Conservation (phyloP, 805 yeast genomes). For the Saccharomycopsis synnaedendra region DNA sequence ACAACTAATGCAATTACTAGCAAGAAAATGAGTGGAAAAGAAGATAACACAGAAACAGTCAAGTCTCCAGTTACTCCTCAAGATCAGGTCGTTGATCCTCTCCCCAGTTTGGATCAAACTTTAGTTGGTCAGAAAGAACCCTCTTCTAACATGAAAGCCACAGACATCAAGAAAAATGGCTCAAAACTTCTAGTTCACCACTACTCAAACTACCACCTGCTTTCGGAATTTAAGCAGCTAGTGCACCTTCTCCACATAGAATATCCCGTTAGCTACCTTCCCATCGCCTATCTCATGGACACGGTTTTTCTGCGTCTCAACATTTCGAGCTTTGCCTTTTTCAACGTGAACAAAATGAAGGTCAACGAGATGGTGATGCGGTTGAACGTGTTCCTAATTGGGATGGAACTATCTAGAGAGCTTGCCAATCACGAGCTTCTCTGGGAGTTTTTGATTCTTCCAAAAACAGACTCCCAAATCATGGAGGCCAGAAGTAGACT, state of each 20-base stretch:
- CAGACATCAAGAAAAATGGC: background rate
- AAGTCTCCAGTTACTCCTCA: background rate
- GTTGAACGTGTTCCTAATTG: slow-evolving; percentile 37
- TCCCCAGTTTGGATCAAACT: background rate
- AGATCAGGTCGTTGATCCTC: background rate
- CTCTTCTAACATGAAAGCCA: background rate
- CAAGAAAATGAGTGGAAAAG: background rate
- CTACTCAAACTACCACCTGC: slow-evolving; percentile 20
- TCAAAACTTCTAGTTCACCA: slow-evolving; percentile 1
- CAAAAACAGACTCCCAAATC: slow-evolving; percentile 2
- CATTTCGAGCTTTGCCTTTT: slow-evolving; percentile 22
- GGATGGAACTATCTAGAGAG: slow-evolving; percentile 25
- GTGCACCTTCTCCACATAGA: slow-evolving; percentile 27
- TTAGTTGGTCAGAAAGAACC: too few species aligned
- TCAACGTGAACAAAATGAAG: slow-evolving; percentile 31
- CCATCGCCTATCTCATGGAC: slow-evolving; percentile 19
- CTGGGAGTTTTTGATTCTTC: slow-evolving; percentile 30
- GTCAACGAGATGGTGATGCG: slow-evolving; percentile 36
- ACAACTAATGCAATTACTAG: background rate
- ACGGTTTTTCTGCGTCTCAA: slow-evolving; percentile 18
- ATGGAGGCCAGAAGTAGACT: slow-evolving; percentile 11
- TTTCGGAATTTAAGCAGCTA: slow-evolving; percentile 24
- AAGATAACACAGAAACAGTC: background rate
- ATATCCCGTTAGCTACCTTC: slow-evolving; percentile 25
- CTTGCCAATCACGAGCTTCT: slow-evolving; percentile 26